These are phyloP conservation scores for Entomortierella chlamydospora DNA, from an alignment of 192 early-diverging fungal genomes.

Conservation along the genomic window DNA sequence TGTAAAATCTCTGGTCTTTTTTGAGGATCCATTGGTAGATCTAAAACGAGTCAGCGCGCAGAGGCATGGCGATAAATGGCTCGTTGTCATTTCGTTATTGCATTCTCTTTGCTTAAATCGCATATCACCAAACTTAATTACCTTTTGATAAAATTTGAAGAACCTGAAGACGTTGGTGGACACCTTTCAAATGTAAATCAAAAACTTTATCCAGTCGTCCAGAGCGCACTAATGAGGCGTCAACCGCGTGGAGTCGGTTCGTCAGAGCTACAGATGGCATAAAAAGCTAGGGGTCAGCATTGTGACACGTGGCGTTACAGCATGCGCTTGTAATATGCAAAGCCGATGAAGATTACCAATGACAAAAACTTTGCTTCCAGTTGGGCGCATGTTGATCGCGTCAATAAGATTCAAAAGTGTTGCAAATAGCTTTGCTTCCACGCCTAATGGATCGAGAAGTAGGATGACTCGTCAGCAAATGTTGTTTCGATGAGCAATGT, in stretches of 20 bases:
- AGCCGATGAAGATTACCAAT: constrained; percentile 47
- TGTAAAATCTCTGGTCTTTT: constrained; percentile 50
- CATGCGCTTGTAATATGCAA: not conserved
- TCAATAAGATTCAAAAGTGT: constrained; percentile 57
- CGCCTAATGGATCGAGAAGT: constrained; percentile 41
- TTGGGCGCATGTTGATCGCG: constrained; percentile 39
- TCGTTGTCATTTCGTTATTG: not conserved
- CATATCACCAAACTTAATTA: constrained; percentile 5
- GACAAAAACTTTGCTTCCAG: constrained; percentile 50
- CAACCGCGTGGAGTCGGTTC: constrained; percentile 63
- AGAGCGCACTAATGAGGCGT: constrained; percentile 63
- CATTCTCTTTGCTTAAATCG: too few relatives aligned
- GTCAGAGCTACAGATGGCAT: constrained; percentile 54
- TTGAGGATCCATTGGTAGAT: constrained; percentile 58
- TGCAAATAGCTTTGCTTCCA: constrained; percentile 58
- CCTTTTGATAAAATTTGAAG: constrained; percentile 59
- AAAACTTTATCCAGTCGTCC: constrained; percentile 64
- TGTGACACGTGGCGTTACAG: too few relatives aligned
- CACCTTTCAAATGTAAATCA: constrained; percentile 62
- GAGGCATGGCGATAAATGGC: not conserved
- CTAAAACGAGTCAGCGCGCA: constrained; percentile 28
- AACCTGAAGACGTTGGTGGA: constrained; percentile 54
- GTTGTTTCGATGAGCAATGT: too few relatives aligned
- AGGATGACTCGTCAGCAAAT: too few relatives aligned
- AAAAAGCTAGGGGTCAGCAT: too few relatives aligned